Evolutionary conservation across 2,329 filamentous ascomycete genomes (phyloP).

Genomic region (Sarocladium brachiariae): DNA sequence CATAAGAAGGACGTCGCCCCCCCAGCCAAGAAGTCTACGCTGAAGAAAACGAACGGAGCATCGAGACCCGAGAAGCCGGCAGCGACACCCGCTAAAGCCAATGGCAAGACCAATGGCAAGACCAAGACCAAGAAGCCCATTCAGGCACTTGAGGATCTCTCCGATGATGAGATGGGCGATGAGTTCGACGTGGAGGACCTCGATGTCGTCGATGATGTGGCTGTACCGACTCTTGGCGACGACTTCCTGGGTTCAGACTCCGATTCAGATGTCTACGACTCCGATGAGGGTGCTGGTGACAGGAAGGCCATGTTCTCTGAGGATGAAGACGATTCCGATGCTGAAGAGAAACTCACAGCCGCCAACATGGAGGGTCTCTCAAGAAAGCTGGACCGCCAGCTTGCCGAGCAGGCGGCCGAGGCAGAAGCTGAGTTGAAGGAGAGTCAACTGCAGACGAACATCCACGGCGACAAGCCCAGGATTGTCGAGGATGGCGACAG

Average conservation of each 20-base stretch:
- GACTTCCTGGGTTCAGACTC: slow-evolving; percentile 52
- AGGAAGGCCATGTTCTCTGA: slow-evolving; percentile 78
- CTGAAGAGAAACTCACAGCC: slow-evolving; percentile 83
- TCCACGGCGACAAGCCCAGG: slow-evolving; percentile 66
- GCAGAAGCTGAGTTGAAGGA: slow-evolving; percentile 83
- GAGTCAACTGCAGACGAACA: slow-evolving; percentile 85
- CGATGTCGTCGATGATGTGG: slow-evolving; percentile 34
- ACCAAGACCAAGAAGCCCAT: slow-evolving; percentile 21
- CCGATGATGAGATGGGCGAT: slow-evolving; percentile 33
- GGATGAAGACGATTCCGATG: slow-evolving; percentile 82
- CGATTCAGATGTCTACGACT: slow-evolving; percentile 60
- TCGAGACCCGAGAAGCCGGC: slow-evolving; percentile 26
- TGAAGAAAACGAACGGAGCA: slow-evolving; percentile 24
- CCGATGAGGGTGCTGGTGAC: slow-evolving; percentile 52
- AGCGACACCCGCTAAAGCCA: slow-evolving; percentile 23
- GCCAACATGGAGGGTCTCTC: slow-evolving; percentile 94
- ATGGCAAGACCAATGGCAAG: slow-evolving; percentile 31
- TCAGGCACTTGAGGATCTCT: slow-evolving; percentile 38
- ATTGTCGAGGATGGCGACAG: slow-evolving; percentile 55
- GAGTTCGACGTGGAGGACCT: slow-evolving; percentile 41
- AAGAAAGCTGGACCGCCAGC: slow-evolving; percentile 71
- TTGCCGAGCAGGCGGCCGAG: slow-evolving; percentile 71
- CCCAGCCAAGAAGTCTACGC: slow-evolving; percentile 20
- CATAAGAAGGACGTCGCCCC: slow-evolving; percentile 22
- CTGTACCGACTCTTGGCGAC: slow-evolving; percentile 39